Percentiles rank a stretch among this genome's conserved stretches.
Evolutionary conservation across 2,329 filamentous ascomycete genomes (phyloP).

Genomic region (Xylogone sp.): DNA sequence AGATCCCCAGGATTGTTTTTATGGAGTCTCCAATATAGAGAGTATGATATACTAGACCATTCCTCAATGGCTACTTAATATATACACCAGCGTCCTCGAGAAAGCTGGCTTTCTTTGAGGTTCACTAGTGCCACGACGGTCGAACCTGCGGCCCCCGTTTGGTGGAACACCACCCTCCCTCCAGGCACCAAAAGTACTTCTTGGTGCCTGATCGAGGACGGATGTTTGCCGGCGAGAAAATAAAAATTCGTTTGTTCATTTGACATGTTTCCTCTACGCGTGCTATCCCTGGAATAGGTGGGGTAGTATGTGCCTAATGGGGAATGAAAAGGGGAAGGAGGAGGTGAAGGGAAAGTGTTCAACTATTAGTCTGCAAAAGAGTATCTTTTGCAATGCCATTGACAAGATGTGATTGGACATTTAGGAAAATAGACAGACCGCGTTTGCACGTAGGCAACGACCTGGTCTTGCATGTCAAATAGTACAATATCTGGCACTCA

Average conservation of each 20-base stretch:
- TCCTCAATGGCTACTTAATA: slow-evolving; percentile 21
- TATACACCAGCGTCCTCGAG: slow-evolving; percentile 12
- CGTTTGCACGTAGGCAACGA: slow-evolving; percentile 12
- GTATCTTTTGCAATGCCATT: slow-evolving; percentile 5
- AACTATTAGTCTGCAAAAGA: background rate
- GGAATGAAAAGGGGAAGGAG: slow-evolving; percentile 9
- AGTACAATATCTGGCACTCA: background rate
- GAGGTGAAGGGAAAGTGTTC: slow-evolving; percentile 12
- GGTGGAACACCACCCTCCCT: slow-evolving; percentile 2
- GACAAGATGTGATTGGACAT: slow-evolving; percentile 9
- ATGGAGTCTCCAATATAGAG: slow-evolving; percentile 11
- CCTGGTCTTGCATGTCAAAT: background rate
- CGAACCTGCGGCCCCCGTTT: slow-evolving; percentile 24
- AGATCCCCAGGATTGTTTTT: slow-evolving; percentile 3
- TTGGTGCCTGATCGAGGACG: background rate
- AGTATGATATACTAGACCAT: slow-evolving; percentile 15
- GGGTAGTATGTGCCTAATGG: slow-evolving; percentile 6
- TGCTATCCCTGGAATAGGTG: slow-evolving; percentile 9
- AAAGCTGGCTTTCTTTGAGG: slow-evolving; percentile 15
- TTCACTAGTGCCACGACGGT: slow-evolving; percentile 16
- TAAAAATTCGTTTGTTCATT: slow-evolving; percentile 14
- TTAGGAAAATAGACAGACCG: slow-evolving; percentile 4
- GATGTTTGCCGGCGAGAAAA: background rate
- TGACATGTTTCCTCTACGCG: slow-evolving; percentile 10
- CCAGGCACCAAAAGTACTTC: slow-evolving; percentile 9